Conservation (phyloP, 192 early-diverging fungal genomes). For the Coemansia sp. region DNA sequence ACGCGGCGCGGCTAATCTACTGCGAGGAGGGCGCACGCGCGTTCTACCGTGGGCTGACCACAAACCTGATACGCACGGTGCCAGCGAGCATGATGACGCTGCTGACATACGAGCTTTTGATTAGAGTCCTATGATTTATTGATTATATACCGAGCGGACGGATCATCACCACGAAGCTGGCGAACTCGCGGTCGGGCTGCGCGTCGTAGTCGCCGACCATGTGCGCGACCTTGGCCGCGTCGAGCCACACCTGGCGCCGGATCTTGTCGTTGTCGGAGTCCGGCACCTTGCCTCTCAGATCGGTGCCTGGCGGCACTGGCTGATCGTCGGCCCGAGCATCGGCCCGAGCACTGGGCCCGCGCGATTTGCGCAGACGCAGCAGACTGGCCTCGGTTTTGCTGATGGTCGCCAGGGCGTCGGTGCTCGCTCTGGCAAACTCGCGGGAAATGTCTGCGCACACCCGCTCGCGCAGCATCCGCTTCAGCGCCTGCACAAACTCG, state of each 20-base stretch:
- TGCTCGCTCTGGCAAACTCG: constrained; percentile 16
- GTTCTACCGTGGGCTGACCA: constrained; percentile 83
- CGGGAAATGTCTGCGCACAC: constrained; percentile 18
- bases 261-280: constrained; percentile 44
- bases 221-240: constrained; percentile 13
- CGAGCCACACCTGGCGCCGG: constrained; percentile 44
- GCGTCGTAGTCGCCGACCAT: constrained; percentile 9
- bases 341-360: background rate
- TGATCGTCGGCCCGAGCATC: constrained; percentile 6
- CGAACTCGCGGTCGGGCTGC: constrained; percentile 21
- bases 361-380: constrained; percentile 17
- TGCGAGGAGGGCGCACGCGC: constrained; percentile 74
- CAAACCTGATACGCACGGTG: constrained; percentile 84
- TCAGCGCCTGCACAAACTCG: background rate
- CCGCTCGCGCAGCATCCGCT: constrained; percentile 7
- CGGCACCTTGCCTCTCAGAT: constrained; percentile 24
- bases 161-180: constrained; percentile 6
- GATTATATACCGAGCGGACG: constrained; percentile 20
- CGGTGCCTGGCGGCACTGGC: constrained; percentile 25
- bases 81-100: constrained; percentile 83
- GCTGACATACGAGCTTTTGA: constrained; percentile 82
- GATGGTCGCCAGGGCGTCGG: constrained; percentile 34
- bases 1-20: constrained; percentile 68
- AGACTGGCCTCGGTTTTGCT: constrained; percentile 49
- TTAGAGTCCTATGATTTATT: constrained; percentile 49